These are phyloP conservation scores for Mentha longifolia DNA, from an alignment of 257 asterid genomes.

Conservation along the genomic window DNA sequence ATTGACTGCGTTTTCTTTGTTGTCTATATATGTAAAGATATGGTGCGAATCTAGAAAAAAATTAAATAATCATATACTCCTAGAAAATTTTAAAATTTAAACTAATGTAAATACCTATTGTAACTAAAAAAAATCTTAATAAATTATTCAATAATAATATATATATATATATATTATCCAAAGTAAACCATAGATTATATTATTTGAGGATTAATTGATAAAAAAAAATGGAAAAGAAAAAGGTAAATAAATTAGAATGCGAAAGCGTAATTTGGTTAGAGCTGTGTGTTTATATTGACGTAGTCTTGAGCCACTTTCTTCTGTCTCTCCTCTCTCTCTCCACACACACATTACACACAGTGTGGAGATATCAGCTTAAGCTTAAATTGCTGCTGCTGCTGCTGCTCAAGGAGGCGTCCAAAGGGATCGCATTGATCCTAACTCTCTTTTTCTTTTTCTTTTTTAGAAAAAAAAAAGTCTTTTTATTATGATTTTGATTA, in stretches of 20 bases:
- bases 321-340: constrained; percentile 43
- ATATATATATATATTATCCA: no score
- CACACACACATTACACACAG: constrained; percentile 25
- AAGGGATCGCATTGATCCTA: constrained; percentile 99
- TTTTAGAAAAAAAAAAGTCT: no score
- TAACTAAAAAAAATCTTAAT: no score
- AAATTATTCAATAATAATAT: no score
- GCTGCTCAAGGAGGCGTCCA: constrained; percentile 79
- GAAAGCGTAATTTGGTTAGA: constrained; percentile 39
- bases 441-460: background rate
- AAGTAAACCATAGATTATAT: no score
- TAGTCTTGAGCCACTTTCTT: constrained; percentile 57
- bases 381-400: background rate
- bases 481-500: background rate
- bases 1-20: background rate
- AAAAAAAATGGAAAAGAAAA: constrained; percentile 6
- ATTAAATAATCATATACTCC: no score
- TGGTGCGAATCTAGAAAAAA: constrained; percentile 11
- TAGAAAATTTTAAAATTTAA: no score
- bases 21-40: constrained; percentile 5
- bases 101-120: no score
- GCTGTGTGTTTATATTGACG: constrained; percentile 53
- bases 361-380: background rate
- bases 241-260: constrained; percentile 16
- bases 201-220: constrained; percentile 5